phyloP scores from a whole-genome alignment of 495 filamentous ascomycete species.

The Xylaria longipes region DNA sequence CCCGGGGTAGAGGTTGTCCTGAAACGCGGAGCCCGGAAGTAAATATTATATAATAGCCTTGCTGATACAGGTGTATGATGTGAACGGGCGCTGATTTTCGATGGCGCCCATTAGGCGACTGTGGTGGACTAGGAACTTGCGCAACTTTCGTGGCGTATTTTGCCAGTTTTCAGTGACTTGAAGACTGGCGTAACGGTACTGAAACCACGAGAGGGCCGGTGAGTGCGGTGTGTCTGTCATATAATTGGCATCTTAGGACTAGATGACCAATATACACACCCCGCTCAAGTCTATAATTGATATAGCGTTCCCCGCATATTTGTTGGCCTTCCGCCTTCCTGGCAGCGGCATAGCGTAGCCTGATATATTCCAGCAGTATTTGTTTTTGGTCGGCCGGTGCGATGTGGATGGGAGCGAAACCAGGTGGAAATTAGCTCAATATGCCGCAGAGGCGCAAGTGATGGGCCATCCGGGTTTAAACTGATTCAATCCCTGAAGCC shows the following conservation, averaged over 20 bases:
- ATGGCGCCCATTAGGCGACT: neutral
- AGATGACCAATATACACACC: neutral
- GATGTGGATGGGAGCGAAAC: neutral
- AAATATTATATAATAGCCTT: conserved; percentile 4
- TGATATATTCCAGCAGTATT: neutral
- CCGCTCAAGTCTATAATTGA: neutral
- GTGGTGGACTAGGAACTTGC: neutral
- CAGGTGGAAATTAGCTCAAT: neutral
- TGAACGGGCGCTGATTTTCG: neutral
- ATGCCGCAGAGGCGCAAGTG: neutral
- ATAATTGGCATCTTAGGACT: neutral
- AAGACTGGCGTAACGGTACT: neutral
- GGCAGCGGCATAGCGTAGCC: neutral
- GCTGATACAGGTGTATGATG: neutral
- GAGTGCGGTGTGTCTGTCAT: neutral
- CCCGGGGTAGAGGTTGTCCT: neutral
- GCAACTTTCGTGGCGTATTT: neutral
- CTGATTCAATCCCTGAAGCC: neutral
- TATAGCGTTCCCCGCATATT: neutral
- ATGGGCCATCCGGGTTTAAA: neutral
- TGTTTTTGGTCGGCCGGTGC: neutral
- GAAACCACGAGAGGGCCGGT: neutral
- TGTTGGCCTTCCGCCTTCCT: neutral
- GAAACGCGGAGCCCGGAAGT: conserved; percentile 1
- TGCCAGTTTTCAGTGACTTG: neutral